Conservation (phyloP, 805 yeast species). For the Torulaspora quercuum region DNA sequence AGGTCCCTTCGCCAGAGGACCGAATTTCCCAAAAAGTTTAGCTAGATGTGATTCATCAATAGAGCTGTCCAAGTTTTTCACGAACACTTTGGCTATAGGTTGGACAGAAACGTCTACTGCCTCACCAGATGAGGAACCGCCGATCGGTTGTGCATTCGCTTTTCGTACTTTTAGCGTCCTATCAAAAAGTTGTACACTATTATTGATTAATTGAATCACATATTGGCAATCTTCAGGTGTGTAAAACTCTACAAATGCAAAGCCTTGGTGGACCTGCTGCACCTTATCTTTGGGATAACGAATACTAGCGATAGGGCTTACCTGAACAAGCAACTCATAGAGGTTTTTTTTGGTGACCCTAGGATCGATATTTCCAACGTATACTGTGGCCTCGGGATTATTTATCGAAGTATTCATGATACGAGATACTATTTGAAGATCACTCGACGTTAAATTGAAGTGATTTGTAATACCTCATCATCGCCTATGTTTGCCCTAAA, state of each 20-base stretch:
- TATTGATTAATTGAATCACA: conserved; percentile 56
- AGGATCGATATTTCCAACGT: conserved; percentile 79
- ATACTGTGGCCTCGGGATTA: conserved; percentile 45
- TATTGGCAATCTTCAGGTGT: conserved; percentile 64
- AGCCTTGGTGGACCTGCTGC: conserved; percentile 72
- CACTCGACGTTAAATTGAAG: not conserved
- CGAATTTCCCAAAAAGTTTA: conserved; percentile 60
- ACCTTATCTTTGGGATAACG: conserved; percentile 79
- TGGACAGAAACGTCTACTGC: conserved; percentile 28
- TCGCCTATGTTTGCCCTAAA: too few species aligned
- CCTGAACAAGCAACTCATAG: conserved; percentile 80
- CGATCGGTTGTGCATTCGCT: conserved; percentile 36
- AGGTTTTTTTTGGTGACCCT: conserved; percentile 66
- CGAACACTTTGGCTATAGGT: conserved; percentile 65
- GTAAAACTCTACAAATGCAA: conserved; percentile 76
- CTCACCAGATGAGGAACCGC: conserved; percentile 14
- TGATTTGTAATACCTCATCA: too few species aligned
- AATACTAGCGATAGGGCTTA: conserved; percentile 70
- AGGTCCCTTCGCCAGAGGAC: conserved; percentile 52
- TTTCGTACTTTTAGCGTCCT: conserved; percentile 57
- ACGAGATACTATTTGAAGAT: not conserved
- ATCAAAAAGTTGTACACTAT: conserved; percentile 52
- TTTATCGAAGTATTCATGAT: conserved; percentile 11
- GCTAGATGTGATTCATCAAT: conserved; percentile 57
- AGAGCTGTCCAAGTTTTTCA: conserved; percentile 63